A percentile compares a stretch with the other conserved stretches of the same genome.
These are phyloP conservation scores for Pseudopyricularia javanii DNA, from an alignment of 2,329 filamentous ascomycete genomes.

Conservation along the genomic window DNA sequence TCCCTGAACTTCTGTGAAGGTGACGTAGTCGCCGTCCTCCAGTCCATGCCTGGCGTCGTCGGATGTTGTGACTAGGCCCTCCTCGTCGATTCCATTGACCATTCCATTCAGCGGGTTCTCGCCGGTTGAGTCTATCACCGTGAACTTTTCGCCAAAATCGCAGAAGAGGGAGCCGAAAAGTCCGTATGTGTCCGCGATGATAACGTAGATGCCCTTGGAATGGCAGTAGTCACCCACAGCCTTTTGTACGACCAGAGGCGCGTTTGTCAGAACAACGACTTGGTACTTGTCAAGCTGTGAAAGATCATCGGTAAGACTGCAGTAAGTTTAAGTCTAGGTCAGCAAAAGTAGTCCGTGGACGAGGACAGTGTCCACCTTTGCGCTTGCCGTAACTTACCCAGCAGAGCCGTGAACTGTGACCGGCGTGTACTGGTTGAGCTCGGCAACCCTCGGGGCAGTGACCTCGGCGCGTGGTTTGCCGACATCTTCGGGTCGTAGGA, in stretches of 20 bases:
- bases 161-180: slow-evolving; percentile 95
- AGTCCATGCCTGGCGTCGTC: slow-evolving; percentile 93
- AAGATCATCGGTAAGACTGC: slow-evolving; percentile 61
- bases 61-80: slow-evolving; percentile 81
- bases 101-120: slow-evolving; percentile 83
- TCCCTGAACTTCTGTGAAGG: slow-evolving; percentile 84
- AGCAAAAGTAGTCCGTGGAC: neutral
- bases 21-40: slow-evolving; percentile 93
- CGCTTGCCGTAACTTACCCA: slow-evolving; percentile 23
- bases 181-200: slow-evolving; percentile 80
- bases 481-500: slow-evolving; percentile 76
- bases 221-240: slow-evolving; percentile 88
- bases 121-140: slow-evolving; percentile 77
- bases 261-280: slow-evolving; percentile 80
- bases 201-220: slow-evolving; percentile 80
- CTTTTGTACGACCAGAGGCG: slow-evolving; percentile 68
- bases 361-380: neutral
- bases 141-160: slow-evolving; percentile 92
- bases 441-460: slow-evolving; percentile 79
- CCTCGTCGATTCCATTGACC: slow-evolving; percentile 77
- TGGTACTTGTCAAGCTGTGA: slow-evolving; percentile 82
- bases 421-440: slow-evolving; percentile 93
- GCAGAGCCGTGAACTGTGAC: slow-evolving; percentile 61
- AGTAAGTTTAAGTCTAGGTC: slow-evolving; percentile 17
- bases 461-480: slow-evolving; percentile 83